Percentiles rank a stretch among this genome's conserved stretches.
These are phyloP conservation scores for Botryosphaeria dothidea DNA, from an alignment of 2,329 filamentous ascomycete species.

Conservation along the genomic window DNA sequence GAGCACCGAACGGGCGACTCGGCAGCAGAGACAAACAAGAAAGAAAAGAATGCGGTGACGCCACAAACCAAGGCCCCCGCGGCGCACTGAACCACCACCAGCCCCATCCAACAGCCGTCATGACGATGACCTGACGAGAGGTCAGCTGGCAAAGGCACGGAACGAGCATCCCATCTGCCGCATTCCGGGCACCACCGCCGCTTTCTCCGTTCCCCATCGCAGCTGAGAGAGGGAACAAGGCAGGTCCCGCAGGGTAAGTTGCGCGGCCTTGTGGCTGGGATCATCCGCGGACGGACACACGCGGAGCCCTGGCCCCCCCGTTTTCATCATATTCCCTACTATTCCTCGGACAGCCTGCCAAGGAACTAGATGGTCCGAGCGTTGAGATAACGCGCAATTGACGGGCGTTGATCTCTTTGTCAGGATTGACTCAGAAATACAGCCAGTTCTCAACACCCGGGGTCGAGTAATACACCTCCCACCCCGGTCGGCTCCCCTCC, in stretches of 20 bases:
- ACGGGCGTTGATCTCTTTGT: background rate
- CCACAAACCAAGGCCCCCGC: background rate
- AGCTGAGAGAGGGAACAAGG: background rate
- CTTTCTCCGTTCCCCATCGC: background rate
- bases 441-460: background rate
- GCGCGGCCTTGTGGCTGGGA: conserved; percentile 11
- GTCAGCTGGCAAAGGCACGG: background rate
- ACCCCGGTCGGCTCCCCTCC: background rate
- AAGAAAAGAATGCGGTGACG: background rate
- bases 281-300: background rate
- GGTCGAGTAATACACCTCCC: background rate
- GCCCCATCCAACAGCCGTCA: background rate
- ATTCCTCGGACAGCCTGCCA: background rate
- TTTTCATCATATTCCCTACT: conserved; percentile 2
- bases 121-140: background rate
- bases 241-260: background rate
- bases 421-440: background rate
- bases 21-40: background rate
- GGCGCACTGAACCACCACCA: background rate
- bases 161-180: background rate
- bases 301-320: too few species aligned
- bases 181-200: background rate
- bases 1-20: background rate
- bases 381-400: background rate
- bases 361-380: background rate